A percentile compares a stretch with the other conserved stretches of the same genome.
phyloP scores from a whole-genome alignment of 306 rosid species.

The Glycine latifolia region DNA sequence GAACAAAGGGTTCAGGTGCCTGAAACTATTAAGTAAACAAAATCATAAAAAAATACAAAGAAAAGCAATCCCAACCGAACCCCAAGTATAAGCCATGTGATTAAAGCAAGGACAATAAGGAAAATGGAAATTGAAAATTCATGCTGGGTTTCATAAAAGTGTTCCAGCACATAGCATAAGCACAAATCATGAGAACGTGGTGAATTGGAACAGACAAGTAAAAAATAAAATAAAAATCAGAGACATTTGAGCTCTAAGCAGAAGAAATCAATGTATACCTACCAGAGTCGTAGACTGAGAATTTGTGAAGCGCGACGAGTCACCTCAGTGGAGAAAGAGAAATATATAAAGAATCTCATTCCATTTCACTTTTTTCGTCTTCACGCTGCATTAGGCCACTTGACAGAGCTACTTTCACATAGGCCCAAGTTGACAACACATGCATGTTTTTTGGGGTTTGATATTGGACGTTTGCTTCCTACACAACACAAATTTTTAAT shows the following conservation, averaged over 20 bases:
- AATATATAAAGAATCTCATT: background rate
- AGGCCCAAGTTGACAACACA: no score
- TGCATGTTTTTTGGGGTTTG: no score
- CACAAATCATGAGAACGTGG: background rate
- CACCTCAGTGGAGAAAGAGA: background rate
- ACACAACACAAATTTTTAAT: no score
- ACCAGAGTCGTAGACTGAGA: constrained; percentile 10
- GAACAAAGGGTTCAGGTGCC: background rate
- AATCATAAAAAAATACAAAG: background rate
- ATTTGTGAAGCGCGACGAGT: constrained; percentile 1
- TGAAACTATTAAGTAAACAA: background rate
- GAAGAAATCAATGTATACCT: background rate
- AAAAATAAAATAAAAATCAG: no score
- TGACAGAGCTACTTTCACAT: no score
- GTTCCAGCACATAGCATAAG: background rate
- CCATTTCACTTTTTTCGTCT: background rate
- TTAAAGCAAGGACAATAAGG: background rate
- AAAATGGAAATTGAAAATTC: background rate
- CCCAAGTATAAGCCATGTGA: constrained; percentile 8
- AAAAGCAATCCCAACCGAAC: constrained; percentile 5
- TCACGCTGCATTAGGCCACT: no score
- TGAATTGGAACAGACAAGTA: background rate
- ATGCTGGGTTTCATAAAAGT: constrained; percentile 7
- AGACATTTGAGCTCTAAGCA: constrained; percentile 23
- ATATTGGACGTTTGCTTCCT: no score